Evolutionary conservation across 768 basidiomycete species (phyloP), one percentile per base, ranked within the genome.

Genomic region (Butyriboletus loyo): DNA sequence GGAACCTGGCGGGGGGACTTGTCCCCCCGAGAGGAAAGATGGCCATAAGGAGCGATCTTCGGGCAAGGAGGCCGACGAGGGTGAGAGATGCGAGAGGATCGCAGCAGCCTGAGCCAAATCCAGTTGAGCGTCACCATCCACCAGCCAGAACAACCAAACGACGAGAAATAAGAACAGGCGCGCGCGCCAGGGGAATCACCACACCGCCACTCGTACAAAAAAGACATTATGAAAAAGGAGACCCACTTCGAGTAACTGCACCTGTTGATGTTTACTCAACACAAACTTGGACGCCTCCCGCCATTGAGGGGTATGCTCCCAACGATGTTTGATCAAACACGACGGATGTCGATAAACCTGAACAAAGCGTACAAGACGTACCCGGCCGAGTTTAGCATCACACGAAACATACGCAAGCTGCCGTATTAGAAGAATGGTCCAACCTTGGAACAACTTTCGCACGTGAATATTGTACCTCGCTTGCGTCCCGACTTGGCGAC

Each of bases 281-380:
- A 93, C 83, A 61, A 94, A 85, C 67, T 94, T 92, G 58, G 87
- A 81, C 2, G 94, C 89, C 67, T 94, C 91, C 39, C 89, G 86
- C 96, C 96, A 98, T 63, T 97, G 93, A 19, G 91, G 90, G 31
- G 90, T 92, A 66, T 96, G 92, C 65, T 98, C 95, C 96, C 96
- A 98, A 31, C 96, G 88, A 66, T 98, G 96, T 71, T 98, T 98
- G 71, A 95, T 90, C 43, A 98, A 77, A 71, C 95, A 98, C 13
- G 89, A 92, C 3, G 93, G 93, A 71, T 98, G 95, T 47, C 88
- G 84, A 69, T 91, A 92, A 35, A 90, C 84, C 88, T 90, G 65
- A 19, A 46, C 13, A 15, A 31, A 38, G 39, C 32, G 24, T n/a
- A 46, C 22, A 2, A 6, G 43, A 32, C 13, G n/a, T 7, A 38